Conservation (phyloP, 441 rosid species). For the Croton laevigatus region DNA sequence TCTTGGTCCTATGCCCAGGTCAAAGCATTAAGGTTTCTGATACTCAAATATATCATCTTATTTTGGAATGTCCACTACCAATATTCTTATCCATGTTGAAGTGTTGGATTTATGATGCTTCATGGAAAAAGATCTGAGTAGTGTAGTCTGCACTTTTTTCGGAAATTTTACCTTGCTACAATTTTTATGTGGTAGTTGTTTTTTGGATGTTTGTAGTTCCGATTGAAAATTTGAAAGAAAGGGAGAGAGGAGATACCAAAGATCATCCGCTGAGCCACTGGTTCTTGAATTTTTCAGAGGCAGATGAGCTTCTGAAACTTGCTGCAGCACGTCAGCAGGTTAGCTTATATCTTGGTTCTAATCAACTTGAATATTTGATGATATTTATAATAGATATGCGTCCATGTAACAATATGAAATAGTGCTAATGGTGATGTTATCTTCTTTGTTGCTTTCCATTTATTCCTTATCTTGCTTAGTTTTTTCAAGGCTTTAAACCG, state of each 20-base stretch:
- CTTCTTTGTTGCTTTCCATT: slow-evolving; percentile 7
- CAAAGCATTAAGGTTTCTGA: too few relatives aligned
- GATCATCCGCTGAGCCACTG: slow-evolving; percentile 64
- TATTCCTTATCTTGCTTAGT: neutral
- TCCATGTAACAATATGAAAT: neutral
- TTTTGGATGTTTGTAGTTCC: slow-evolving; percentile 30
- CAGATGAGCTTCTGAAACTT: slow-evolving; percentile 69
- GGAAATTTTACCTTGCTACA: neutral
- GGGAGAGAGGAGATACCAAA: slow-evolving; percentile 56
- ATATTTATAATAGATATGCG: neutral
- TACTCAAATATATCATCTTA: too few relatives aligned
- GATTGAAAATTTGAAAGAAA: slow-evolving; percentile 29
- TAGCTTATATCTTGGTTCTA: slow-evolving; percentile 22
- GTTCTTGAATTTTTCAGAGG: slow-evolving; percentile 70
- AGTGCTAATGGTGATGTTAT: neutral
- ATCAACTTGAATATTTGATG: slow-evolving; percentile 2
- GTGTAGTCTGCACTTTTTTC: neutral
- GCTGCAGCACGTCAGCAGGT: slow-evolving; percentile 76
- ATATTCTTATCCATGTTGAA: too few relatives aligned
- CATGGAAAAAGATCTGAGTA: neutral
- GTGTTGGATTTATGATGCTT: too few relatives aligned
- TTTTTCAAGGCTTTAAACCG: neutral
- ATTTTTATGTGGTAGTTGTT: slow-evolving; percentile 6
- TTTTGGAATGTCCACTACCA: too few relatives aligned
- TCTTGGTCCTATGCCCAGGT: neutral